These are phyloP conservation scores for Thermochaetoides thermophila DNA, from an alignment of 495 filamentous ascomycete genomes.

Conservation along the genomic window DNA sequence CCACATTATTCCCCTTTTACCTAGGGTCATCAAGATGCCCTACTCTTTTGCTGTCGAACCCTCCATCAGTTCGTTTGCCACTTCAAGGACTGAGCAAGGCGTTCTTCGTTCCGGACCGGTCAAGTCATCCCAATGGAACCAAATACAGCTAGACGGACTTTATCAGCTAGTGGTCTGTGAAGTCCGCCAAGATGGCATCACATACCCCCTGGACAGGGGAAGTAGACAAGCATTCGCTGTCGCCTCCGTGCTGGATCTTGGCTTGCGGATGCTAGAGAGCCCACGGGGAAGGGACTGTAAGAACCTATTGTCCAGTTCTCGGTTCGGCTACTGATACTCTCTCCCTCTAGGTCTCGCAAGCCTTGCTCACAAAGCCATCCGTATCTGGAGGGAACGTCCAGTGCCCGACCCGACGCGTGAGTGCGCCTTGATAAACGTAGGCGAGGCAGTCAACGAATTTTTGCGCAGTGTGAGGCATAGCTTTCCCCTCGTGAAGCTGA, in stretches of 20 bases:
- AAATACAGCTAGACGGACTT: slow-evolving; percentile 5
- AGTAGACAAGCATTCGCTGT: slow-evolving; percentile 8
- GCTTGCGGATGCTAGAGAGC: slow-evolving; percentile 12
- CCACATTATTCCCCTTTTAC: too few species aligned
- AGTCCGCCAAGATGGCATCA: slow-evolving; percentile 5
- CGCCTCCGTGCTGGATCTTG: slow-evolving; percentile 9
- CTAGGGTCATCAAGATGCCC: too few species aligned
- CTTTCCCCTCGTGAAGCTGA: slow-evolving; percentile 10
- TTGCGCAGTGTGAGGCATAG: slow-evolving; percentile 7
- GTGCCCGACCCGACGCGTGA: slow-evolving; percentile 1
- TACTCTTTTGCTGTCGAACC: too few species aligned
- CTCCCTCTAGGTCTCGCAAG: slow-evolving; percentile 6
- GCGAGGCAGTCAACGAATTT: slow-evolving; percentile 7
- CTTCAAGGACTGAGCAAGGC: background rate
- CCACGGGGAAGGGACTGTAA: slow-evolving; percentile 4
- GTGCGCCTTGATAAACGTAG: background rate
- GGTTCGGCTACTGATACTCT: background rate
- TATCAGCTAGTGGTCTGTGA: slow-evolving; percentile 12
- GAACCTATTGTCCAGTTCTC: background rate
- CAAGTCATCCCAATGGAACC: slow-evolving; percentile 2
- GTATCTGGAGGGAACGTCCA: slow-evolving; percentile 7
- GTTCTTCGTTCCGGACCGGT: slow-evolving; percentile 1
- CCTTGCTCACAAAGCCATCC: slow-evolving; percentile 8
- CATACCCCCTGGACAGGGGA: slow-evolving; percentile 5
- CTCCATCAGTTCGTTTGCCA: too few species aligned